Evolutionary conservation across 2,329 filamentous ascomycete species (phyloP).

Genomic region (Botrytis cinerea): DNA sequence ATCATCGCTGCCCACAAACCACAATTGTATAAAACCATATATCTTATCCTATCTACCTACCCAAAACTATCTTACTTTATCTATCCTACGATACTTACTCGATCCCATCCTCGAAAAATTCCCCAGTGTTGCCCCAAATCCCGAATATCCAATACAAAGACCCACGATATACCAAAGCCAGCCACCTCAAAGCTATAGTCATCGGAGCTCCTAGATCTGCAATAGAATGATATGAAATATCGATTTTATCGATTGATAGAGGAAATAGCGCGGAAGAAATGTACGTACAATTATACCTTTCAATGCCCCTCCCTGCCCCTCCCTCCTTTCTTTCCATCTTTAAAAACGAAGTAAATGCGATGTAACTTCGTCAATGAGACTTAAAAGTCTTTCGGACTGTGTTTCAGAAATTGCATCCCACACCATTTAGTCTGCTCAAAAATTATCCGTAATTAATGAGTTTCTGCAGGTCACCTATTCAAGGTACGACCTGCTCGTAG

Average conservation of each 20-base stretch:
- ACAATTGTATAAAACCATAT: background rate
- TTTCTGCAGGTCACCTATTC: background rate
- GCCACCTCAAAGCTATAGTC: fast-evolving
- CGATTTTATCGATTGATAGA: fast-evolving
- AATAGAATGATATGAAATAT: background rate
- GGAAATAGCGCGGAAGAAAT: fast-evolving
- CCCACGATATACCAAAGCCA: background rate
- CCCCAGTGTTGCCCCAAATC: background rate
- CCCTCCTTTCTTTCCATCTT: too few relatives aligned
- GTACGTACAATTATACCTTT: background rate
- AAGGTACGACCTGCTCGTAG: background rate
- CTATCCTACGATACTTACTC: fast-evolving
- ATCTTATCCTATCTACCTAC: background rate
- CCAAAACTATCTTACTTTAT: background rate
- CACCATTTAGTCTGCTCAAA: background rate
- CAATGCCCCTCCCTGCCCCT: fast-evolving
- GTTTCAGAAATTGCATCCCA: background rate
- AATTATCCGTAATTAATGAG: fast-evolving
- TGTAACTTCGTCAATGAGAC: background rate
- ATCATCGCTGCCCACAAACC: background rate
- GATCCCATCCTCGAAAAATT: background rate
- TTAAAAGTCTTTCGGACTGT: background rate
- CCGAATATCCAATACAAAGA: background rate
- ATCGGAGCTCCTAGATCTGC: background rate
- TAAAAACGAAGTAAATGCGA: background rate